Percentiles rank a stretch among this genome's conserved stretches.
Evolutionary conservation across 2,329 filamentous ascomycete genomes (phyloP).

Genomic region (Exophiala lecanii-corni): DNA sequence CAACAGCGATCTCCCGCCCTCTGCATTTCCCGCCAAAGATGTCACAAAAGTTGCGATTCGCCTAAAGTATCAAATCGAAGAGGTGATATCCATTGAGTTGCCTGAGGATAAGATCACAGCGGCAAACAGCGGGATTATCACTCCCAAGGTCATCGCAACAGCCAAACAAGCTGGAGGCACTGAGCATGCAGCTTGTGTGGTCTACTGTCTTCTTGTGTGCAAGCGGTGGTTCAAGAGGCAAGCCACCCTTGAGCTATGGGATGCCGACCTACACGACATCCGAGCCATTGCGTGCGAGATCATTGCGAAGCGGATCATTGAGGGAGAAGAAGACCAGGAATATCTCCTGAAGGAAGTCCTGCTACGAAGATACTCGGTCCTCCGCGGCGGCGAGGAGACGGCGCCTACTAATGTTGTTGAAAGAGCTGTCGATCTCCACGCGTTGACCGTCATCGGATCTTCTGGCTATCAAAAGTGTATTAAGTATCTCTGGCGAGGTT

Average conservation of each 20-base stretch:
- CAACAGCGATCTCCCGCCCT: constrained; percentile 41
- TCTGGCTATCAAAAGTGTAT: constrained; percentile 97
- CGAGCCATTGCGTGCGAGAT: constrained; percentile 82
- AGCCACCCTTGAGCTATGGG: constrained; percentile 79
- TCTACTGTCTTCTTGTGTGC: constrained; percentile 74
- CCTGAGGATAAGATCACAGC: constrained; percentile 68
- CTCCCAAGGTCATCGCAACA: constrained; percentile 69
- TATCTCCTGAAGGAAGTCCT: constrained; percentile 78
- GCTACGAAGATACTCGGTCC: constrained; percentile 80
- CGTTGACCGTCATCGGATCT: constrained; percentile 79
- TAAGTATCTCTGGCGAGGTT: constrained; percentile 86
- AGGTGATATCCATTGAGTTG: constrained; percentile 85
- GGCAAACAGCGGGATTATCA: constrained; percentile 83
- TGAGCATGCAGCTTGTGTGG: constrained; percentile 72
- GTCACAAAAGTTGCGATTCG: constrained; percentile 88
- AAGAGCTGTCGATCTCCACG: constrained; percentile 87
- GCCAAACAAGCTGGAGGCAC: constrained; percentile 75
- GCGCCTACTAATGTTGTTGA: constrained; percentile 83
- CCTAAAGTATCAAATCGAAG: constrained; percentile 84
- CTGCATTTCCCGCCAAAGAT: constrained; percentile 68
- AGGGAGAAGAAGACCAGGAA: constrained; percentile 70
- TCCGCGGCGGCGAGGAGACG: constrained; percentile 67
- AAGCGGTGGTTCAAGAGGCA: constrained; percentile 76
- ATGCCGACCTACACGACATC: constrained; percentile 75
- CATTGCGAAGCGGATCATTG: constrained; percentile 83